phyloP scores from a whole-genome alignment of 345 rosid species.

The Viola odorata region DNA sequence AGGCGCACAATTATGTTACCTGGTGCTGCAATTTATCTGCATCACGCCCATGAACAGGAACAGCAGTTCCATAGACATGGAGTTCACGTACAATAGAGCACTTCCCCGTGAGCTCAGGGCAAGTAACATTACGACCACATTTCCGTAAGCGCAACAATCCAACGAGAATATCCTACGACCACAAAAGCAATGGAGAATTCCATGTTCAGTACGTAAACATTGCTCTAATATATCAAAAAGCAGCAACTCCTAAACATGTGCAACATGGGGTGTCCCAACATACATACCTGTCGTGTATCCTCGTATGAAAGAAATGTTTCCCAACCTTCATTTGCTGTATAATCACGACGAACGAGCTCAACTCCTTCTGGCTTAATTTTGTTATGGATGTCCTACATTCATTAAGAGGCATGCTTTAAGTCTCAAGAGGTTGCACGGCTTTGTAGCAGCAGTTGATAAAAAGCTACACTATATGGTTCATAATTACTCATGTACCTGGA shows the following conservation, averaged over 20 bases:
- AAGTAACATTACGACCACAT: slow-evolving; percentile 79
- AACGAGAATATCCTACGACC: slow-evolving; percentile 83
- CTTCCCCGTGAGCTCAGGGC: slow-evolving; percentile 85
- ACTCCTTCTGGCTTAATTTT: slow-evolving; percentile 95
- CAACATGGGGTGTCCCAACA: slow-evolving; percentile 1
- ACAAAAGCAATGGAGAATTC: slow-evolving; percentile 10
- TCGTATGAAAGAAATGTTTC: slow-evolving; percentile 96
- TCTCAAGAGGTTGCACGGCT: neutral
- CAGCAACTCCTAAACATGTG: slow-evolving; percentile 1
- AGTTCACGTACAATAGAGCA: slow-evolving; percentile 98
- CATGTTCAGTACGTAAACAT: neutral
- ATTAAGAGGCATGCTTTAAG: slow-evolving; percentile 11
- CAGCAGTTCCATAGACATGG: slow-evolving; percentile 99
- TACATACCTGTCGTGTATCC: slow-evolving; percentile 87
- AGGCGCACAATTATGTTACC: slow-evolving; percentile 31
- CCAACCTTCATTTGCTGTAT: slow-evolving; percentile 98
- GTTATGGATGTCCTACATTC: slow-evolving; percentile 82
- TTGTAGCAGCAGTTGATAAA: neutral
- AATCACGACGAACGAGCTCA: slow-evolving; percentile 98
- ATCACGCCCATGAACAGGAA: slow-evolving; percentile 96
- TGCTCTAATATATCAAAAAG: neutral
- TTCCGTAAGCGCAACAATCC: slow-evolving; percentile 84
- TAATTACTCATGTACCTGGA: slow-evolving; percentile 47
- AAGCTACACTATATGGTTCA: neutral
- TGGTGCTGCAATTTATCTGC: slow-evolving; percentile 97